Base-by-base conservation (phyloP, 2,329 filamentous ascomycete species). In the Ophiostoma australiae region DNA sequence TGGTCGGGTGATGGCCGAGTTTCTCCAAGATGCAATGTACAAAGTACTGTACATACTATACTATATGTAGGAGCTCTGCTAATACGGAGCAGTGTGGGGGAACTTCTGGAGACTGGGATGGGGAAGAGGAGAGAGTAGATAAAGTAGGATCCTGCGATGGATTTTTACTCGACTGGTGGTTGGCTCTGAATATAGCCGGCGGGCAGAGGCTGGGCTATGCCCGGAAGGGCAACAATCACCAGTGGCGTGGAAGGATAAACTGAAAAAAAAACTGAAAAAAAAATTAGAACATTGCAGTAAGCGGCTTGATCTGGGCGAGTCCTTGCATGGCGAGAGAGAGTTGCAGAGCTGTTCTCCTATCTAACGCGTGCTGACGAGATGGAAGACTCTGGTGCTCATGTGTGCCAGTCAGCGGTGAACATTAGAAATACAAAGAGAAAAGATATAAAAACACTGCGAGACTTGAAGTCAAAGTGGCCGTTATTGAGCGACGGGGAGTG, bases 61-160 rank as follows among this genome's bases (percentile, higher is more conserved):
- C n/a, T n/a, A n/a, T n/a, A n/a, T n/a, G n/a, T n/a, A n/a, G n/a
- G n/a, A 58, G 52, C 52, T 58, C n/a, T 27, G 39, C 17, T 58
- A 35, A 35, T 35, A 65, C 61, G 61, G 61, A 65, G 61, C 31
- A 65, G 31, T 65, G 61, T 65, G 61, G 61, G 61, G 61, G 61
- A 65, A 35, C 31, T 6, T 27, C 6, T 58, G 52, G 52, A 27
- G 52, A 58, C 44, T n/a, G 44, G 17, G 44, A 58, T 27, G 52
- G 52, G 52, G 52, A 58, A 58, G 52, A 58, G 52, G 52, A 58
- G 52, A 15, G 52, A 58, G 52, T 58, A 58, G 52, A 58, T 27
- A 58, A 58, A 58, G n/a, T 55, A 48, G 20, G 44, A 4, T n/a
- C 1, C 27, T 31, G 27, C 27, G 3, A 31, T 31, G 27, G 27